These are phyloP conservation scores for Bondarzewia mesenterica DNA, from an alignment of 1,284 basidiomycete species.

Conservation along the genomic window DNA sequence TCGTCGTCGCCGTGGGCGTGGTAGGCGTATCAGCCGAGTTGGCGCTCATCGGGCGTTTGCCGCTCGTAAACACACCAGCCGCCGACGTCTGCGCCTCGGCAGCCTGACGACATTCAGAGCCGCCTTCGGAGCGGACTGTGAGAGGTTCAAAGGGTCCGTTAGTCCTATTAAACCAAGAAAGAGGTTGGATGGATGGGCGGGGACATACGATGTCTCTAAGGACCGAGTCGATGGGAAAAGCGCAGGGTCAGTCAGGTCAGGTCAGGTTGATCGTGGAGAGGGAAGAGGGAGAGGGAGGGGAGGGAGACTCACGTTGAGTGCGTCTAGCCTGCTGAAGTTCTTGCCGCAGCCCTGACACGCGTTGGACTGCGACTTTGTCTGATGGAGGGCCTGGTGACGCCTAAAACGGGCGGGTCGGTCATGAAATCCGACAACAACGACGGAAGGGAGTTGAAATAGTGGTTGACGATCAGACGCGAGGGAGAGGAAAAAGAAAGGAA, in stretches of 20 bases:
- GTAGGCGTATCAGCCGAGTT: background rate
- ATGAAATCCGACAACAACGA: background rate
- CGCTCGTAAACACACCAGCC: background rate
- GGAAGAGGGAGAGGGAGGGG: conserved; percentile 10
- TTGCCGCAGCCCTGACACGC: conserved; percentile 90
- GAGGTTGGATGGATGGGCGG: background rate
- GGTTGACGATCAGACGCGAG: conserved; percentile 5
- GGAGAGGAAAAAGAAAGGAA: conserved; percentile 3
- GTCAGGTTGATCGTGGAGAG: background rate
- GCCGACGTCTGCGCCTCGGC: conserved; percentile 3
- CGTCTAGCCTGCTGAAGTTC: conserved; percentile 90
- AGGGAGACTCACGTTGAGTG: conserved; percentile 72
- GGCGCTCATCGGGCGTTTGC: background rate
- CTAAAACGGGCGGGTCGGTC: too few relatives aligned
- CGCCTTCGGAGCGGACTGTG: conserved; percentile 76
- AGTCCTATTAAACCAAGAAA: too few relatives aligned
- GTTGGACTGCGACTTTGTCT: conserved; percentile 77
- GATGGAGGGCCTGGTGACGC: conserved; percentile 83
- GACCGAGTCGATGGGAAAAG: conserved; percentile 13
- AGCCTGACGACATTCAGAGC: conserved; percentile 55
- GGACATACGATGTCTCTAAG: conserved; percentile 28
- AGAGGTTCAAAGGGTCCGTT: conserved; percentile 10
- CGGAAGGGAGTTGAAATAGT: conserved; percentile 1
- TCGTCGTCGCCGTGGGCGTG: background rate
- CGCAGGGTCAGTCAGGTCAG: conserved; percentile 10